These are phyloP conservation scores for Amaranthus hypochondriacus DNA, from an alignment of 148 eudicot species.

Conservation along the genomic window DNA sequence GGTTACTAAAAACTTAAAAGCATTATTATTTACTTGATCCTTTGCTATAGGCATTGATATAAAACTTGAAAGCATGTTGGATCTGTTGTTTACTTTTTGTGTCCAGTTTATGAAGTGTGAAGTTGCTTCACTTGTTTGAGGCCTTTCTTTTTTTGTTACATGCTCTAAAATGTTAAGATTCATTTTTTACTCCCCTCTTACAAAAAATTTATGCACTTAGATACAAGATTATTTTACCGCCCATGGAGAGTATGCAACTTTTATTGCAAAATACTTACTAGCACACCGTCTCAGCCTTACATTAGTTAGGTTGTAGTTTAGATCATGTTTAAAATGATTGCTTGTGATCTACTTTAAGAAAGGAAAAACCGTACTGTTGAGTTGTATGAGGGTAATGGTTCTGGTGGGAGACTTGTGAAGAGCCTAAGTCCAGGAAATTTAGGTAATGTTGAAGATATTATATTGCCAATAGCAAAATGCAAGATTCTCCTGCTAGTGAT, in stretches of 20 bases:
- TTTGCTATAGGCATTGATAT: background rate
- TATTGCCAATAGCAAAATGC: constrained; percentile 98
- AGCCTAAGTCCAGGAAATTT: constrained; percentile 93
- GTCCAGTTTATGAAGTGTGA: background rate
- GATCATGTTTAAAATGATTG: constrained; percentile 84
- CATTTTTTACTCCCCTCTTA: background rate
- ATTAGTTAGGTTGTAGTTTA: constrained; percentile 74
- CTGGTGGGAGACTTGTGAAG: constrained; percentile 77
- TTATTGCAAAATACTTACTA: constrained; percentile 79
- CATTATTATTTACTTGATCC: too few relatives aligned
- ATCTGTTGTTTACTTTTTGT: background rate
- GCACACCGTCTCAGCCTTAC: constrained; percentile 77
- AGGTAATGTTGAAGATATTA: constrained; percentile 85
- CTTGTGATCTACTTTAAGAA: constrained; percentile 85
- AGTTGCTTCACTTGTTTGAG: background rate
- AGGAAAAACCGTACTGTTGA: constrained; percentile 89
- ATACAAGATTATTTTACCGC: constrained; percentile 85
- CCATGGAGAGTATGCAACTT: constrained; percentile 90
- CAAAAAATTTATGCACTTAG: constrained; percentile 12
- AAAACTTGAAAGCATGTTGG: background rate
- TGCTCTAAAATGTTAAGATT: background rate
- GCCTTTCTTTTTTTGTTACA: background rate
- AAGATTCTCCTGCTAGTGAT: constrained; percentile 81
- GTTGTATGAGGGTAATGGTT: constrained; percentile 88
- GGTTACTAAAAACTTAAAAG: too few relatives aligned